Percentiles rank a stretch among this genome's conserved stretches.
Evolutionary conservation across 495 filamentous ascomycete genomes (phyloP).

Genomic region (Aspergillus nidulans): DNA sequence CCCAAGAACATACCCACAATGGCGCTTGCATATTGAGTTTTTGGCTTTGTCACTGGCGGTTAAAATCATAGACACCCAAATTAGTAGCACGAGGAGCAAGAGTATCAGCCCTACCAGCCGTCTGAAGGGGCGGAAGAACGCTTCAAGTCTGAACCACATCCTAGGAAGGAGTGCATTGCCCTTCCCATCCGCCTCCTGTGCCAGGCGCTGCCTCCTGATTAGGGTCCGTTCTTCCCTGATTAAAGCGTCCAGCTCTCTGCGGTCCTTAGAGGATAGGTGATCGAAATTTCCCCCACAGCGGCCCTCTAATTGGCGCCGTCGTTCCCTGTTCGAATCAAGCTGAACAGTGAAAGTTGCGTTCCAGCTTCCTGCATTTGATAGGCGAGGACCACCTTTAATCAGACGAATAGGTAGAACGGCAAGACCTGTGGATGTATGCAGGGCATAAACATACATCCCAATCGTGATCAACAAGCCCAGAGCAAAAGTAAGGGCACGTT

Average conservation of each 20-base stretch:
- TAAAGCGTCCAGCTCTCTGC: conserved; percentile 80
- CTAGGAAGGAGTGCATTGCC: conserved; percentile 64
- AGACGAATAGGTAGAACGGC: conserved; percentile 84
- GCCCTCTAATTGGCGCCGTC: conserved; percentile 83
- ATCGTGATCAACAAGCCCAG: conserved; percentile 80
- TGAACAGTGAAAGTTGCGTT: conserved; percentile 71
- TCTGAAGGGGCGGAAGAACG: conserved; percentile 77
- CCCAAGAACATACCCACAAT: conserved; percentile 91
- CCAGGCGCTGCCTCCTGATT: conserved; percentile 81
- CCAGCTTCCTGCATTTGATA: conserved; percentile 65
- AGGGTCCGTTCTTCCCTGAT: conserved; percentile 88
- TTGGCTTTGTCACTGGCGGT: conserved; percentile 94
- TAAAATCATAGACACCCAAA: conserved; percentile 90
- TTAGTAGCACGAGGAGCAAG: conserved; percentile 61
- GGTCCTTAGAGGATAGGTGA: conserved; percentile 75
- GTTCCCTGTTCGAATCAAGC: conserved; percentile 81
- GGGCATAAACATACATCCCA: conserved; percentile 75
- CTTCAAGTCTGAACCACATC: conserved; percentile 71
- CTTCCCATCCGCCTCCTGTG: conserved; percentile 73
- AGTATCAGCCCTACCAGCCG: conserved; percentile 79
- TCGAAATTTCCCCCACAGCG: conserved; percentile 73
- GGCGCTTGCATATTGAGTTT: conserved; percentile 85
- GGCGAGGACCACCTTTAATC: conserved; percentile 82
- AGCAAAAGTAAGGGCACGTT: conserved; percentile 85
- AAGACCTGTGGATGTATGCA: conserved; percentile 86